These are phyloP conservation scores for Lactarius sp. DNA, from an alignment of 768 basidiomycete species.

Conservation along the genomic window DNA sequence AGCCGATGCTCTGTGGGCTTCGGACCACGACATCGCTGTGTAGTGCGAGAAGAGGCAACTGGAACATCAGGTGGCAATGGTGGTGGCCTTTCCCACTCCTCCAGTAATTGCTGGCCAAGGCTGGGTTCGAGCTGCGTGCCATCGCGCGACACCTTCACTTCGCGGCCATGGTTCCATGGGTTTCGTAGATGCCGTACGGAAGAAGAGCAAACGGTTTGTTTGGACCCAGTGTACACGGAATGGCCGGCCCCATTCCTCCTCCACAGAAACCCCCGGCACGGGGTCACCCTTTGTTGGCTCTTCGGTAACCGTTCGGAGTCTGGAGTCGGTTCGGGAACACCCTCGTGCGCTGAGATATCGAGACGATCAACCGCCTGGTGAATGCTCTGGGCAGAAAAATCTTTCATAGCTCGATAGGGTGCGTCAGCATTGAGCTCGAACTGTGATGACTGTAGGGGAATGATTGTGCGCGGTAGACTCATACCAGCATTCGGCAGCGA, in stretches of 20 bases:
- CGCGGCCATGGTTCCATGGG: slow-evolving; percentile 85
- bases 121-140: slow-evolving; percentile 89
- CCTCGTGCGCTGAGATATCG: slow-evolving; percentile 1
- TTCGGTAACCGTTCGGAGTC: slow-evolving; percentile 7
- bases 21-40: slow-evolving; percentile 6
- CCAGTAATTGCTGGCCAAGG: slow-evolving; percentile 61
- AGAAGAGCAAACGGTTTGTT: slow-evolving; percentile 67
- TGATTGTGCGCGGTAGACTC: slow-evolving; percentile 27
- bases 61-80: slow-evolving; percentile 18
- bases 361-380: slow-evolving; percentile 6
- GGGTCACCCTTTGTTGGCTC: slow-evolving; percentile 30
- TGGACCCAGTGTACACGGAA: slow-evolving; percentile 84
- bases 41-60: slow-evolving; percentile 3
- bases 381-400: slow-evolving; percentile 13
- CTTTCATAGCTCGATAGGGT: slow-evolving; percentile 36
- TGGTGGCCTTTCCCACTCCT: slow-evolving; percentile 55
- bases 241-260: slow-evolving; percentile 52
- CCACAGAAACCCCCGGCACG: slow-evolving; percentile 26
- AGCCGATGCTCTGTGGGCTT: slow-evolving; percentile 5
- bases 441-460: slow-evolving; percentile 14
- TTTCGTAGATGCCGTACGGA: slow-evolving; percentile 77
- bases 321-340: neutral
- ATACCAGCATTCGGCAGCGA: slow-evolving; percentile 29
- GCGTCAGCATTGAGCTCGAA: slow-evolving; percentile 42
- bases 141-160: slow-evolving; percentile 79